Evolutionary conservation across 805 yeast species (phyloP).

Genomic region (Wickerhamiella domercqiae): DNA sequence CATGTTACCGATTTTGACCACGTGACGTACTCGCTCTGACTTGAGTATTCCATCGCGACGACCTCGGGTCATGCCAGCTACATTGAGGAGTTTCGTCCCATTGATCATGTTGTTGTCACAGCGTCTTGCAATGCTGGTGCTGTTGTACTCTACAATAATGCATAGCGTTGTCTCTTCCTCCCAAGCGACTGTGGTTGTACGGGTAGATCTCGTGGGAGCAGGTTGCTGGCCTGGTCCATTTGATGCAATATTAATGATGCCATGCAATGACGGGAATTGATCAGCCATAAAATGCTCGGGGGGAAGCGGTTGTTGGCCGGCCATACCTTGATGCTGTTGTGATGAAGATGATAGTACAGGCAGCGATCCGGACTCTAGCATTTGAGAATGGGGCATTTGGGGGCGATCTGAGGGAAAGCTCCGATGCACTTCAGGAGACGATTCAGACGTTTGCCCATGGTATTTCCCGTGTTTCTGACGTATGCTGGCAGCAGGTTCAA

Average conservation of each 20-base stretch:
- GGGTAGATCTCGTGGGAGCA: not conserved
- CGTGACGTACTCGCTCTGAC: constrained; percentile 16
- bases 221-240: constrained; percentile 10
- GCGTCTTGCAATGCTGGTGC: constrained; percentile 12
- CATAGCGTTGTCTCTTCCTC: constrained; percentile 16
- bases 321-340: too few species aligned
- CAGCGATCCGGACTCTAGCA: too few species aligned
- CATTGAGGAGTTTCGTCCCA: constrained; percentile 19
- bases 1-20: constrained; percentile 18
- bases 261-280: constrained; percentile 9
- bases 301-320: too few species aligned
- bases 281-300: constrained; percentile 2
- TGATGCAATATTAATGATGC: constrained; percentile 2
- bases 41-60: constrained; percentile 18
- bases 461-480: too few species aligned
- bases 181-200: constrained; percentile 13
- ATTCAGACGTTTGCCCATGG: too few species aligned
- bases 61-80: constrained; percentile 16
- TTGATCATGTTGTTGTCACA: constrained; percentile 20
- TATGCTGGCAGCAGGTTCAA: too few species aligned
- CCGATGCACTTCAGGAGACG: too few species aligned
- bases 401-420: too few species aligned
- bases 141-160: constrained; percentile 11
- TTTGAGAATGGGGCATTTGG: too few species aligned
- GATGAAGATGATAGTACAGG: too few species aligned